phyloP scores from a whole-genome alignment of 2,329 filamentous ascomycete species.

The Graphiopsis chlorocephala region DNA sequence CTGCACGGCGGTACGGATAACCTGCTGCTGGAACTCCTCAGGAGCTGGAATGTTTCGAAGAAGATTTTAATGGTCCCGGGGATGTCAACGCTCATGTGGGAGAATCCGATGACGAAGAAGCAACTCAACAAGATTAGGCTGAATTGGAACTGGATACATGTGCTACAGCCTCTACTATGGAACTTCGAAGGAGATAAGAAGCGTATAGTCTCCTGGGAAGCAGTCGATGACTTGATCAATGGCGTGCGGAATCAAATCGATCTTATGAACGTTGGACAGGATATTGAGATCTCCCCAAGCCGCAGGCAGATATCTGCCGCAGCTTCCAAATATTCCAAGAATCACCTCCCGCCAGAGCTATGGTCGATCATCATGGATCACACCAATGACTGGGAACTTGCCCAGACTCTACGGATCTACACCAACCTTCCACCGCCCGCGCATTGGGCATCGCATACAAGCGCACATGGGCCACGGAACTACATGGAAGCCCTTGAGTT shows the following conservation, averaged over 20 bases:
- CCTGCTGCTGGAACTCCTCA: slow-evolving; percentile 73
- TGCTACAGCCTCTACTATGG: slow-evolving; percentile 80
- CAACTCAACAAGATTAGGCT: slow-evolving; percentile 78
- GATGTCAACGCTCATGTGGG: slow-evolving; percentile 87
- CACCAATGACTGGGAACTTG: slow-evolving; percentile 86
- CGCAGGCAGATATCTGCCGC: slow-evolving; percentile 37
- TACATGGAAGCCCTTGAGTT: slow-evolving; percentile 81
- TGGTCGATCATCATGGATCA: slow-evolving; percentile 87
- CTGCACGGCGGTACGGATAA: slow-evolving; percentile 79
- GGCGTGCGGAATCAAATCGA: slow-evolving; percentile 76
- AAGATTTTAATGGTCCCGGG: slow-evolving; percentile 80
- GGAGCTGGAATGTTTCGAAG: slow-evolving; percentile 85
- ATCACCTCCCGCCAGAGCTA: slow-evolving; percentile 72
- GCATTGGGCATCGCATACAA: slow-evolving; percentile 66
- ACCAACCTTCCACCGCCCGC: slow-evolving; percentile 71
- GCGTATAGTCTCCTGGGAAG: slow-evolving; percentile 52
- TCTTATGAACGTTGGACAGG: slow-evolving; percentile 69
- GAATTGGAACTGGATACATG: slow-evolving; percentile 84
- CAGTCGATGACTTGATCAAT: slow-evolving; percentile 68
- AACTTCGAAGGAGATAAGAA: slow-evolving; percentile 62
- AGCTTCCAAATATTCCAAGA: slow-evolving; percentile 36
- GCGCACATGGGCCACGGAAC: slow-evolving; percentile 64
- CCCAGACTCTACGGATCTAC: slow-evolving; percentile 75
- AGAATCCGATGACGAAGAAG: slow-evolving; percentile 83
- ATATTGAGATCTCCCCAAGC: slow-evolving; percentile 54